Evolutionary conservation across 495 filamentous ascomycete genomes (phyloP).

Genomic region (Aspergillus incahuasiensis): DNA sequence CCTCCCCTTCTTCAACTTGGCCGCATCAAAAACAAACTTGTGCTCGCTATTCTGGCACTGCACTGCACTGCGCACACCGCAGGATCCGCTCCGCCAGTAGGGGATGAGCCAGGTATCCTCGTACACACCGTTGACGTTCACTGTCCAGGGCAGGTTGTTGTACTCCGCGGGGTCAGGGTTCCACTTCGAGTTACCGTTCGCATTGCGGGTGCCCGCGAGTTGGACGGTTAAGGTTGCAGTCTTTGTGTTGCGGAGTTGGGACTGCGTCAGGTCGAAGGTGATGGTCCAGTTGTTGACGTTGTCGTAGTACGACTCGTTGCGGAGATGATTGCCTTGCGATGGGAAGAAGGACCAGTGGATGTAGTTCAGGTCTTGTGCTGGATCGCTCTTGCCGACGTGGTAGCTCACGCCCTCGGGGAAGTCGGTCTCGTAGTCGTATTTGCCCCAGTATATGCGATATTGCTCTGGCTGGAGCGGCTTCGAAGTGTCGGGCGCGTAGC

Average conservation of each 20-base stretch:
- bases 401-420: constrained; percentile 50
- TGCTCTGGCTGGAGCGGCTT: constrained; percentile 45
- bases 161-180: constrained; percentile 37
- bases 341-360: constrained; percentile 54
- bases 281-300: constrained; percentile 49
- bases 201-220: constrained; percentile 52
- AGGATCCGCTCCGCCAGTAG: constrained; percentile 30
- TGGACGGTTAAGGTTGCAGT: constrained; percentile 52
- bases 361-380: constrained; percentile 45
- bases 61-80: constrained; percentile 47
- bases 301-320: constrained; percentile 27
- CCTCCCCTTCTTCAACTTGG: constrained; percentile 36
- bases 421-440: constrained; percentile 48
- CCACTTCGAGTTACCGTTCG: constrained; percentile 50
- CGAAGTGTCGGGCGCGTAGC: constrained; percentile 34
- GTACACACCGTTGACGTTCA: constrained; percentile 21
- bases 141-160: constrained; percentile 35
- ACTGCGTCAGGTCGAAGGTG: constrained; percentile 36
- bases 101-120: constrained; percentile 18
- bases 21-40: constrained; percentile 41
- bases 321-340: constrained; percentile 31
- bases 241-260: constrained; percentile 16
- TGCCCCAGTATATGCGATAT: constrained; percentile 50
- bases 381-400: constrained; percentile 45
- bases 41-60: constrained; percentile 51